Percentiles rank a stretch among this genome's conserved stretches.
Evolutionary conservation across 2,329 filamentous ascomycete genomes (phyloP).

Genomic region (Claviceps pazoutovae): DNA sequence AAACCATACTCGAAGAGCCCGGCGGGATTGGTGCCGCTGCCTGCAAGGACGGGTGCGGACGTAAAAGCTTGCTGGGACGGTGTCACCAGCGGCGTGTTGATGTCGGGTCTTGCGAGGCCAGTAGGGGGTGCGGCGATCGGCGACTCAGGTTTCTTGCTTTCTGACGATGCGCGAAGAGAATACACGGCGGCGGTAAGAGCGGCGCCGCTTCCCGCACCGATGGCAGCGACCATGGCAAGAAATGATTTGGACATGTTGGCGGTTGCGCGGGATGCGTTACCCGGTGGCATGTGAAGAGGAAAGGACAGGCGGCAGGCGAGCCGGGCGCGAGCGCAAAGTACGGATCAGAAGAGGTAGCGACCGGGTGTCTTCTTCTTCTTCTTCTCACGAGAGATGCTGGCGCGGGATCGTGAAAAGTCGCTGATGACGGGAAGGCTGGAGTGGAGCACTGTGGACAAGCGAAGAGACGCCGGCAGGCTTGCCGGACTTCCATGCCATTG

Average conservation of each 20-base stretch:
- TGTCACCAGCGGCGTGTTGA: slow-evolving; percentile 23
- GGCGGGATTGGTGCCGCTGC: slow-evolving; percentile 52
- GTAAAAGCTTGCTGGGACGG: slow-evolving; percentile 45
- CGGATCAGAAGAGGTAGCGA: background rate
- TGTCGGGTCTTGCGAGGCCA: slow-evolving; percentile 6
- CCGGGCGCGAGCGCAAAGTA: background rate
- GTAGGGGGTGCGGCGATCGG: slow-evolving; percentile 11
- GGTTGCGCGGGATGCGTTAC: slow-evolving; percentile 5
- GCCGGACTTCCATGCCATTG: no score
- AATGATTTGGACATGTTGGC: slow-evolving; percentile 64
- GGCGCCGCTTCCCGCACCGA: slow-evolving; percentile 63
- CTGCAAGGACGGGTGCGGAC: slow-evolving; percentile 14
- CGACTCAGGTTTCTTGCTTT: slow-evolving; percentile 7
- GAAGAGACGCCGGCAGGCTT: no score
- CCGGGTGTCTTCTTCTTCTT: slow-evolving; percentile 1
- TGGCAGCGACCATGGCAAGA: slow-evolving; percentile 59
- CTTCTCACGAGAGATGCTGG: slow-evolving; percentile 4
- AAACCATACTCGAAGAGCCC: slow-evolving; percentile 81
- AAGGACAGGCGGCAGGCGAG: no score
- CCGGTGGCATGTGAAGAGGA: slow-evolving; percentile 1
- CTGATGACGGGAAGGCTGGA: background rate
- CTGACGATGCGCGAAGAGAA: slow-evolving; percentile 32
- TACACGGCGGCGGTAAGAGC: slow-evolving; percentile 58
- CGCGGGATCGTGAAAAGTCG: background rate
- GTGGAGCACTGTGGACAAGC: no score